Conservation (phyloP, 192 early-diverging fungal species). For the Diversispora eburnea region DNA sequence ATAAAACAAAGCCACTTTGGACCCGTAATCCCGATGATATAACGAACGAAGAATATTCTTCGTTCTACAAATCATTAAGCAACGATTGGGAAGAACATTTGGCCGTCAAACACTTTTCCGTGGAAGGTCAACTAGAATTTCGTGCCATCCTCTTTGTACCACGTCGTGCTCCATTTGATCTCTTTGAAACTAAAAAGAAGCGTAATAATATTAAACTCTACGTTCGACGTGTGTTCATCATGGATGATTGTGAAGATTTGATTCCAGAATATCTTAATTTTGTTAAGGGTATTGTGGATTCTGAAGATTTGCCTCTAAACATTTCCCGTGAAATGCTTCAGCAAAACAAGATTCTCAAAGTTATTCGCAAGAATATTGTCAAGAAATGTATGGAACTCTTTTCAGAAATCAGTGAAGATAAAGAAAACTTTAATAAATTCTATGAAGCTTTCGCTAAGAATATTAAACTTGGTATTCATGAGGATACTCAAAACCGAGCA, state of each 20-base stretch:
- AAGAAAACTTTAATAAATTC: constrained; percentile 99
- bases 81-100: constrained; percentile 99
- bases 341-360: constrained; percentile 99
- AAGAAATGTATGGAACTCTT: constrained; percentile 99
- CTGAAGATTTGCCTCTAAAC: constrained; percentile 99
- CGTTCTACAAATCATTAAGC: constrained; percentile 98
- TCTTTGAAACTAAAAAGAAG: constrained; percentile 99
- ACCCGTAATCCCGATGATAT: constrained; percentile 98
- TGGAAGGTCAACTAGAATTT: constrained; percentile 99
- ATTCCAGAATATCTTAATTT: constrained; percentile 99
- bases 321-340: constrained; percentile 99
- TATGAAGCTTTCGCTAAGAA: constrained; percentile 99
- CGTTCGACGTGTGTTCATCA: constrained; percentile 99
- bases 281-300: constrained; percentile 99
- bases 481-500: constrained; percentile 94
- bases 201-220: constrained; percentile 99
- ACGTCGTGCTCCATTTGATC: constrained; percentile 94
- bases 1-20: constrained; percentile 99
- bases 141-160: constrained; percentile 97
- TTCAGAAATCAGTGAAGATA: constrained; percentile 94
- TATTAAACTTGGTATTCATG: constrained; percentile 99
- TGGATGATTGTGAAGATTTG: constrained; percentile 99
- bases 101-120: constrained; percentile 97
- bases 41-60: constrained; percentile 91
- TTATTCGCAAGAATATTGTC: constrained; percentile 98